A percentile compares a stretch with the other conserved stretches of the same genome.
phyloP scores from a whole-genome alignment of 768 basidiomycete species.

The Cytidiella melzeri region DNA sequence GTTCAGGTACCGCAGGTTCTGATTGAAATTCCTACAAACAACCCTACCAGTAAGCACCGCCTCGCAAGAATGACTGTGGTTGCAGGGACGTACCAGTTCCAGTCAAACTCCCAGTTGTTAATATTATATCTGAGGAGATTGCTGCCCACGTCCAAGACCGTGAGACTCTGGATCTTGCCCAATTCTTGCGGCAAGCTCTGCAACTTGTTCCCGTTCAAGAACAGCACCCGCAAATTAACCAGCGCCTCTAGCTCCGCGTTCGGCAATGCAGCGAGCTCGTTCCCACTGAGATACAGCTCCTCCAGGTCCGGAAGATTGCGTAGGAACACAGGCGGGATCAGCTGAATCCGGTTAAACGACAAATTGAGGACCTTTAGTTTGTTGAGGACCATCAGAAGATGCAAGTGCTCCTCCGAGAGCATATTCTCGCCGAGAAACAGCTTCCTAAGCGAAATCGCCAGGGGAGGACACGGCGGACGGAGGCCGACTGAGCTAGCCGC shows the following conservation, averaged over 20 bases:
- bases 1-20: conserved; percentile 89
- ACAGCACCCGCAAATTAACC: conserved; percentile 64
- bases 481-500: conserved; percentile 22
- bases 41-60: background rate
- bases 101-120: conserved; percentile 97
- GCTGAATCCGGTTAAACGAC: conserved; percentile 91
- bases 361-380: conserved; percentile 82
- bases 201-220: conserved; percentile 89
- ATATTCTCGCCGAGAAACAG: conserved; percentile 90
- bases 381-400: conserved; percentile 66
- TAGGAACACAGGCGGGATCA: conserved; percentile 76
- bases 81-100: conserved; percentile 77
- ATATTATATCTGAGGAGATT: conserved; percentile 96
- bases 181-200: conserved; percentile 91
- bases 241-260: conserved; percentile 80
- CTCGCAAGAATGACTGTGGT: background rate
- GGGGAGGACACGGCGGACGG: conserved; percentile 39
- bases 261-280: conserved; percentile 84
- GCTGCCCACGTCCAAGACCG: conserved; percentile 86
- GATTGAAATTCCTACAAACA: conserved; percentile 85
- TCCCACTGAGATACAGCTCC: conserved; percentile 93
- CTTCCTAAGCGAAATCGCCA: conserved; percentile 65
- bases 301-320: conserved; percentile 63
- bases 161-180: conserved; percentile 71
- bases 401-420: conserved; percentile 73